A percentile compares a stretch with the other conserved stretches of the same genome.
Conservation (phyloP, 2,329 filamentous ascomycete species). For the Exophiala sp. region DNA sequence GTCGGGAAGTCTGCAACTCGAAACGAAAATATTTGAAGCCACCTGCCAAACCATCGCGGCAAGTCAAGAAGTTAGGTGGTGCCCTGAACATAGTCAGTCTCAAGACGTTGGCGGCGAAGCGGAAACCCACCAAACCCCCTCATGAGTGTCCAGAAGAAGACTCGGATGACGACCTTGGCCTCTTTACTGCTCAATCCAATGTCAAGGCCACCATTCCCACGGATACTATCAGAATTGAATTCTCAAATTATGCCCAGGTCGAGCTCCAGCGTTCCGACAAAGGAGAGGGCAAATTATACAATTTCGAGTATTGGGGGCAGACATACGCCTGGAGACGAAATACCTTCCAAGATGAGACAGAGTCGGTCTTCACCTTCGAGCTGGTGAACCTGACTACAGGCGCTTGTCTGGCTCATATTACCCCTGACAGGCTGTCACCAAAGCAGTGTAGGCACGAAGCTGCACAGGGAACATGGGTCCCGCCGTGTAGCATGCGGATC, state of each 20-base stretch:
- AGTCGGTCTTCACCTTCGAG: slow-evolving; percentile 67
- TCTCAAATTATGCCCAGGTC: slow-evolving; percentile 93
- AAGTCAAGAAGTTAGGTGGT: slow-evolving; percentile 48
- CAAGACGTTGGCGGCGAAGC: slow-evolving; percentile 47
- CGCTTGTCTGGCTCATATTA: slow-evolving; percentile 71
- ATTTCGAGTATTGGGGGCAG: slow-evolving; percentile 90
- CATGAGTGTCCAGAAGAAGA: slow-evolving; percentile 46
- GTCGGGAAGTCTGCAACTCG: slow-evolving; percentile 84
- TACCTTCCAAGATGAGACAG: slow-evolving; percentile 58
- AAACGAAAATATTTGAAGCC: slow-evolving; percentile 60
- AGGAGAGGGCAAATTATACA: slow-evolving; percentile 70
- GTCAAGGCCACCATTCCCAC: slow-evolving; percentile 44
- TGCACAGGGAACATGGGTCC: slow-evolving; percentile 78
- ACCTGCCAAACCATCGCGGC: slow-evolving; percentile 8
- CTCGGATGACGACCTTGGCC: slow-evolving; percentile 24
- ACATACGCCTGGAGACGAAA: slow-evolving; percentile 78
- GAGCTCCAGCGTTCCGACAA: slow-evolving; percentile 60
- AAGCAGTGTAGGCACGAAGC: slow-evolving; percentile 66
- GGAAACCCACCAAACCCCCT: slow-evolving; percentile 52
- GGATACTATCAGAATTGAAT: slow-evolving; percentile 83
- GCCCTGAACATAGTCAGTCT: slow-evolving; percentile 52
- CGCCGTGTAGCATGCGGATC: slow-evolving; percentile 86
- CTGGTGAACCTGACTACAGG: slow-evolving; percentile 63
- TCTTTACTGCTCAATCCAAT: slow-evolving; percentile 19
- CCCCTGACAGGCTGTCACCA: slow-evolving; percentile 68